phyloP scores from a whole-genome alignment of 2,329 filamentous ascomycete species.

The Penicillium rolfsii region DNA sequence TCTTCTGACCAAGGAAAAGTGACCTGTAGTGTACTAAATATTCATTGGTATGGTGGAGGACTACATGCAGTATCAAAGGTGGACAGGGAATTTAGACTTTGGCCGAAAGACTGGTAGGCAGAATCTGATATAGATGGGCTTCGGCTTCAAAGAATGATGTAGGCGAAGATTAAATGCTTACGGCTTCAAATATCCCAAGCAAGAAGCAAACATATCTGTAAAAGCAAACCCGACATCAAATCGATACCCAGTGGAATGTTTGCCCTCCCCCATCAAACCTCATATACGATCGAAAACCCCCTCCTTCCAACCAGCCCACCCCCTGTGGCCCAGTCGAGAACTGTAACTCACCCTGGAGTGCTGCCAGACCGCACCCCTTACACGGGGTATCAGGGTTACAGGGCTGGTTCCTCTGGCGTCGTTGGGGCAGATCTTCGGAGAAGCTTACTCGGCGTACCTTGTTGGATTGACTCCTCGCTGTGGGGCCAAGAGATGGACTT shows the following conservation, averaged over 20 bases:
- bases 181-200: no score
- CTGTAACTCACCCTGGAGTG: not conserved
- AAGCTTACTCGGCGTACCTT: not conserved
- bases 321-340: conserved; percentile 2
- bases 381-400: conserved; percentile 1
- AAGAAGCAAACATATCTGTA: not conserved
- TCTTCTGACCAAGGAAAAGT: no score
- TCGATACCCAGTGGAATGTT: not conserved
- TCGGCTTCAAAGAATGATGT: no score
- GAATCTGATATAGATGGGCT: no score
- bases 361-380: not conserved
- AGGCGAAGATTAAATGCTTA: no score
- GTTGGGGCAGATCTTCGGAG: not conserved
- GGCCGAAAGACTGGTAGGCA: no score
- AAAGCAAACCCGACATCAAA: no score
- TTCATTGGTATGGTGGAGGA: not conserved
- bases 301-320: not conserved
- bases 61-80: no score
- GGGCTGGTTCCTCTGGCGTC: not conserved
- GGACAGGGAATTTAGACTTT: no score
- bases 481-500: not conserved
- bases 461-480: conserved; percentile 1
- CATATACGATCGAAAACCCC: not conserved
- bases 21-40: not conserved
- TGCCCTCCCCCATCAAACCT: not conserved